Base-by-base conservation (phyloP, 257 asterid species). In the Gynochthodes officinalis region DNA sequence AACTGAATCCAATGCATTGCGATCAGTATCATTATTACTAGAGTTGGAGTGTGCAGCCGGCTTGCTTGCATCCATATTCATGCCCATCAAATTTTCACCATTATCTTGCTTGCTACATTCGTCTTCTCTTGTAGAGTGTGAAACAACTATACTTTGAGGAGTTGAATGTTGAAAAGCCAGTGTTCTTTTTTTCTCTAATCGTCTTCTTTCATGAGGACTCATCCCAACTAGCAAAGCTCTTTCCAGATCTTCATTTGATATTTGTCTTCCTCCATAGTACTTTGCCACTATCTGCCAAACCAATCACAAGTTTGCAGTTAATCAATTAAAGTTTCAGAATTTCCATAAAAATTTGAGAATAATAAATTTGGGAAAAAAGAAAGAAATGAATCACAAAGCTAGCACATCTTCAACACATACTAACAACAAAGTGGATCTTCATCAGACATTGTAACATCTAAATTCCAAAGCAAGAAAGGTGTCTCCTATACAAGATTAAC, bases 201-300 rank as follows among this genome's bases (percentile, higher is more conserved):
- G 86, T 78, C 89, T 86, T 83, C 90, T 88, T 86, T 87, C 96
- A 30, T 87, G 88, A 66, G 99, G 90, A 77, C 88, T 91, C 96
- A 94, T 91, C 69, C 99, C 99, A 57, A 91, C 83, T 46, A 88
- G 61, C 84, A 87, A 76, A 77, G 99, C 98, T 74, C 77, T 88
- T 82, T 94, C 93, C 67, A 91, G 89, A 84, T 94, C 99, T 79
- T 83, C 84, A 10, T 88, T 84, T 33, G 95, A 76, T 87, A 89
- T 77, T 75, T 94, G 96, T 82, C 92, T 83, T 74, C 99, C 93
- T 75, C 99, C 99, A 73, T 88, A 94, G 84, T 91, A 94, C 62
- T 83, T 79, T 82, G 59, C 84, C 63, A 94, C 89, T 75, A 83
- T 77, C 99, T 94, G 90, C 76, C 69, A 70, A 73, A n/a, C 50